These are phyloP conservation scores for Penicillium corylophilum DNA, from an alignment of 2,329 filamentous ascomycete genomes.

Conservation along the genomic window DNA sequence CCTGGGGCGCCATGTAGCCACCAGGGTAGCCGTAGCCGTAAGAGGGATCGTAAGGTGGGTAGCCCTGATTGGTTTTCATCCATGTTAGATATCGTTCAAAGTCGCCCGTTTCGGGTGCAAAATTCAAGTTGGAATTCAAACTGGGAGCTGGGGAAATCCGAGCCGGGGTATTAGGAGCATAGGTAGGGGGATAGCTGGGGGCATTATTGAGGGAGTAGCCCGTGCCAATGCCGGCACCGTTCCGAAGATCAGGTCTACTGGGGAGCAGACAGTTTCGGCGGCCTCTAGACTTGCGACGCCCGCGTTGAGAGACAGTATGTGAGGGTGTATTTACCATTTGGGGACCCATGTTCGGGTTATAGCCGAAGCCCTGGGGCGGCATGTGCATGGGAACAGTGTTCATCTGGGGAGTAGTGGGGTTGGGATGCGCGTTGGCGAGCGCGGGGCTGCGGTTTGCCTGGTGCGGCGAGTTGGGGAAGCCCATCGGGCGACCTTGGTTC, in stretches of 20 bases:
- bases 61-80: constrained; percentile 62
- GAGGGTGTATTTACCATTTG: constrained; percentile 58
- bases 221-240: not conserved
- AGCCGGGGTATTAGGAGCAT: not conserved
- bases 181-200: not conserved
- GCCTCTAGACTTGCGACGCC: no score
- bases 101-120: constrained; percentile 67
- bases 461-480: constrained; percentile 65
- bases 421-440: constrained; percentile 63
- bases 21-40: constrained; percentile 44
- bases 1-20: constrained; percentile 41
- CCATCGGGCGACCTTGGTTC: constrained; percentile 44
- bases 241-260: not conserved
- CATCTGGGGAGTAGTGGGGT: constrained; percentile 71
- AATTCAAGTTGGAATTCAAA: constrained; percentile 48
- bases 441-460: constrained; percentile 65
- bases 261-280: not conserved
- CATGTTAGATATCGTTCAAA: constrained; percentile 72
- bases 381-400: constrained; percentile 68
- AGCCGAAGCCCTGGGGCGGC: constrained; percentile 59
- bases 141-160: not conserved
- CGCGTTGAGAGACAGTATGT: constrained; percentile 13
- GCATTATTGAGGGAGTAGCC: not conserved
- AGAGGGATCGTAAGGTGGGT: constrained; percentile 50
- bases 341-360: constrained; percentile 56